Base-by-base conservation (phyloP, 202 grass and related monocot species). In the Elaeis oleifera region DNA sequence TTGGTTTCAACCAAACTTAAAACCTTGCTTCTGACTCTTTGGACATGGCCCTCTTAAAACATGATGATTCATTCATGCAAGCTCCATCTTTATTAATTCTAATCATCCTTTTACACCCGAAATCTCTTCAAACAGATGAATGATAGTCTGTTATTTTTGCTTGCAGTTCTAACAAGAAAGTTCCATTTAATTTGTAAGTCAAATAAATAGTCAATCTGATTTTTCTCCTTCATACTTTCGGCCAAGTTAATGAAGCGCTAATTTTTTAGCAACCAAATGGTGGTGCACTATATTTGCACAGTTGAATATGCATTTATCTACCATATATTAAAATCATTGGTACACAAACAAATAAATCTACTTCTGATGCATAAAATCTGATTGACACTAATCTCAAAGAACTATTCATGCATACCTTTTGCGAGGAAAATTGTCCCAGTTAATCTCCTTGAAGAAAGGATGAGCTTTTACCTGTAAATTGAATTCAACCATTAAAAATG, bases 391-490 rank as follows among this genome's bases (percentile, higher is more conserved):
- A 59, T 23, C 8, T 23, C 11, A 11, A 60, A 25, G 6, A 28
- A 36, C 19, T 52, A 26, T 61, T 63, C 50, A 31, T 27, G 29
- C 15, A 49, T 54, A 79, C 77, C 77, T 79, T 73, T 60, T 73
- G 69, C 18, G 59, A 67, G 24, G 61, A 53, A 13, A 19, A 54
- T 52, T 67, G 51, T 60, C 20, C 77, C 77, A 79, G 54, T 79
- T 63, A 59, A 79, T 21, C 23, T 73, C 70, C 32, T 67, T 60
- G 23, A 79, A 79, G 56, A 79, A 79, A 3, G 28, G 63, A 56
- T 79, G 77, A 48, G 60, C 69, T 67, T 79, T 79, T 59, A 79
- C 77, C 77, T 79, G 69, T 61, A 72, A 61, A 67, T 73, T 53
- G 58, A 72, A 67, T 60, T 58, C 36, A 44, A 44, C 36, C 9